phyloP scores from a whole-genome alignment of 371 early-diverging fungal species.

The Zopfochytrium polystomum region DNA sequence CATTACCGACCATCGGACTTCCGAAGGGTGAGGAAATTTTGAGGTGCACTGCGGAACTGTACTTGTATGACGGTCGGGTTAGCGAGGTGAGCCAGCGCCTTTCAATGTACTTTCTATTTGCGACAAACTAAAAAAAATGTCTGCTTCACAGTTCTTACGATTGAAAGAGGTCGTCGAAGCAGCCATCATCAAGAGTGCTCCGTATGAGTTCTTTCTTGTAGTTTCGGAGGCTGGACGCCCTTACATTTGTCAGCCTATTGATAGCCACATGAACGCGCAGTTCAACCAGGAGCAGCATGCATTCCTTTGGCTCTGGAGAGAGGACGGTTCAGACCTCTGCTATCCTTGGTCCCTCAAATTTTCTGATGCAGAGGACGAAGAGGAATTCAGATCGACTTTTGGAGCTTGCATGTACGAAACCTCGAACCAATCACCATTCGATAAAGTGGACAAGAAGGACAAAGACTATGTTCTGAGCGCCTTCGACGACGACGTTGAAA shows the following conservation, averaged over 20 bases:
- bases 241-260: constrained; percentile 61
- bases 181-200: constrained; percentile 38
- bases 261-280: constrained; percentile 68
- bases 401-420: constrained; percentile 54
- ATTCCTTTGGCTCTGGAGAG: constrained; percentile 62
- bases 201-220: constrained; percentile 53
- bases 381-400: constrained; percentile 54
- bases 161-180: constrained; percentile 45
- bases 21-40: constrained; percentile 30
- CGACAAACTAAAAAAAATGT: background rate
- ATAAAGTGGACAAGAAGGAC: constrained; percentile 35
- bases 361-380: constrained; percentile 17
- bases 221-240: constrained; percentile 44
- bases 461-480: constrained; percentile 56
- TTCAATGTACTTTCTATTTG: background rate
- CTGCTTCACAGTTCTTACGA: constrained; percentile 41
- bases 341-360: constrained; percentile 71
- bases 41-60: constrained; percentile 51
- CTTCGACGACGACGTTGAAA: constrained; percentile 64
- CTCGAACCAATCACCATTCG: constrained; percentile 29
- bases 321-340: constrained; percentile 33
- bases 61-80: constrained; percentile 52
- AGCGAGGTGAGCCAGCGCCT: constrained; percentile 18
- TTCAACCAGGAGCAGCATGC: constrained; percentile 60
- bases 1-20: no score